Conservation (phyloP, 2,329 filamentous ascomycete genomes). For the Epichloe baconii region DNA sequence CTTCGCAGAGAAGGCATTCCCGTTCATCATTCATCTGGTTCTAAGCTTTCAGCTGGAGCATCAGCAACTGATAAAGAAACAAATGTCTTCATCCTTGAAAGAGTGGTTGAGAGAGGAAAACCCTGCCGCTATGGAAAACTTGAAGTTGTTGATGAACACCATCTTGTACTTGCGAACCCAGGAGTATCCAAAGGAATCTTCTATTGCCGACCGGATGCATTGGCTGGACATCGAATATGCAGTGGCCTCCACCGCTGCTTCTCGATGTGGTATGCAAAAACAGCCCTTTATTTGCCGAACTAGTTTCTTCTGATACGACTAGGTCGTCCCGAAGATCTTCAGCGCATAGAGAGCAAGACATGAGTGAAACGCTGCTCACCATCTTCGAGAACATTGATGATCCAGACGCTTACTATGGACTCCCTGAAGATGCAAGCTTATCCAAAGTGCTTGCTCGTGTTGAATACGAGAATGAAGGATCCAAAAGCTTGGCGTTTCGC, state of each 20-base stretch:
- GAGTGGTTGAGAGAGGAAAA: conserved; percentile 41
- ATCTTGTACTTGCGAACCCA: conserved; percentile 85
- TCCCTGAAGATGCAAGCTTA: conserved; percentile 66
- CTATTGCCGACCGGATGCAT: conserved; percentile 61
- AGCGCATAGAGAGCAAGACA: conserved; percentile 35
- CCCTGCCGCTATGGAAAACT: conserved; percentile 41
- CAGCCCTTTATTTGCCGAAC: conserved; percentile 75
- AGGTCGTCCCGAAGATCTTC: conserved; percentile 56
- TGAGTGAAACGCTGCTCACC: conserved; percentile 57
- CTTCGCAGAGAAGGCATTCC: conserved; percentile 63
- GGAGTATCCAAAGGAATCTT: conserved; percentile 58
- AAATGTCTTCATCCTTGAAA: conserved; percentile 52
- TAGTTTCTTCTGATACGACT: conserved; percentile 43
- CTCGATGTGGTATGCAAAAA: conserved; percentile 70
- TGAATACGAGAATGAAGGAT: conserved; percentile 79
- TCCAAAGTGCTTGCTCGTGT: conserved; percentile 66
- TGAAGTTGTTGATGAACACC: conserved; percentile 61
- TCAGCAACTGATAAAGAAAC: conserved; percentile 43
- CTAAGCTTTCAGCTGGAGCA: conserved; percentile 55
- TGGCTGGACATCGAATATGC: conserved; percentile 82
- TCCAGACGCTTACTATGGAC: conserved; percentile 88
- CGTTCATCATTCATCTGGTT: conserved; percentile 74
- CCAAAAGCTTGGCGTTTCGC: conserved; percentile 79
- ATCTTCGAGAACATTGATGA: conserved; percentile 93
- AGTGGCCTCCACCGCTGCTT: conserved; percentile 57